phyloP scores from a whole-genome alignment of 192 early-diverging fungal genomes.

The Entrophospora sp. region DNA sequence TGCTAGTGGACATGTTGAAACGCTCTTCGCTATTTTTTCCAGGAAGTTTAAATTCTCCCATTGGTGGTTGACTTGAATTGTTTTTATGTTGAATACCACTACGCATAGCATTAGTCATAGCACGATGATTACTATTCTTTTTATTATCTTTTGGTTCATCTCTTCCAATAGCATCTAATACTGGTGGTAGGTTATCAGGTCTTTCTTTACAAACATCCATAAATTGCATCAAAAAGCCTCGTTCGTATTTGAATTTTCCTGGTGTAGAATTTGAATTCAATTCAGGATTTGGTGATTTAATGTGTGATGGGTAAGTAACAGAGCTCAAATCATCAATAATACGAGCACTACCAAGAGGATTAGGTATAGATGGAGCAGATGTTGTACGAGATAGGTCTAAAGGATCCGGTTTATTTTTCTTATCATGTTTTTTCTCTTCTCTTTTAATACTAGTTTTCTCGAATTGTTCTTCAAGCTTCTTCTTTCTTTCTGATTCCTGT shows the following conservation, averaged over 20 bases:
- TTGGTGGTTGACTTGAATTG: background rate
- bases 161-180: constrained; percentile 39
- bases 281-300: constrained; percentile 43
- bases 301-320: constrained; percentile 36
- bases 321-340: constrained; percentile 37
- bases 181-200: constrained; percentile 46
- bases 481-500: constrained; percentile 17
- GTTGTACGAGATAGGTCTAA: constrained; percentile 31
- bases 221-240: constrained; percentile 76
- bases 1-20: constrained; percentile 14
- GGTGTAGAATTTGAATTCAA: constrained; percentile 36
- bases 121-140: background rate
- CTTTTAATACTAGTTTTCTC: constrained; percentile 22
- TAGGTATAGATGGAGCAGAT: constrained; percentile 29
- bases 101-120: background rate
- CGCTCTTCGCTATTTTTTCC: constrained; percentile 32
- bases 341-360: constrained; percentile 24
- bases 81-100: background rate
- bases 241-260: constrained; percentile 60
- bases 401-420: constrained; percentile 39
- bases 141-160: constrained; percentile 33
- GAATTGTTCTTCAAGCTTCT: constrained; percentile 6
- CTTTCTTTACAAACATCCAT: constrained; percentile 50
- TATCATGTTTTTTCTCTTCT: constrained; percentile 29
- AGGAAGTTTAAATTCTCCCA: constrained; percentile 11